Percentiles rank a stretch among this genome's conserved stretches.
Conservation (phyloP, 2,329 filamentous ascomycete genomes). For the Cladosporium sp. region DNA sequence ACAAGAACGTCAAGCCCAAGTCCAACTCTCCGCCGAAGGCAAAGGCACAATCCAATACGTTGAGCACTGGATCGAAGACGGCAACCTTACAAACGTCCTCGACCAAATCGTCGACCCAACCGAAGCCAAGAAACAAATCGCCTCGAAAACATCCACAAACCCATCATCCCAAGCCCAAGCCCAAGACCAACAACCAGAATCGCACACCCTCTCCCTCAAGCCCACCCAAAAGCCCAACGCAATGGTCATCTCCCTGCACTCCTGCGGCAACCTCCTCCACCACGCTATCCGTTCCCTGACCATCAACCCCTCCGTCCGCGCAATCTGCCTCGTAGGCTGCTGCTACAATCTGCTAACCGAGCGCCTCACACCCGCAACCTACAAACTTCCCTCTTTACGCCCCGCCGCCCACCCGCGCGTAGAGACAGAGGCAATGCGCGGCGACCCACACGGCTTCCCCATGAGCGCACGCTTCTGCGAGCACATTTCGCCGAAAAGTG, state of each 20-base stretch:
- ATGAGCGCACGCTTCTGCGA: slow-evolving; percentile 71
- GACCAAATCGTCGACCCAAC: slow-evolving; percentile 37
- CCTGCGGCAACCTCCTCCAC: slow-evolving; percentile 95
- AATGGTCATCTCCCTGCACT: slow-evolving; percentile 93
- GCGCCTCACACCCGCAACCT: slow-evolving; percentile 77
- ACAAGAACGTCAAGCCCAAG: slow-evolving; percentile 11
- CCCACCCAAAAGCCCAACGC: slow-evolving; percentile 37
- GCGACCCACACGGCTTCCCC: slow-evolving; percentile 88
- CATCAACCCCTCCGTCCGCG: slow-evolving; percentile 76
- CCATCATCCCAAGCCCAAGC: neutral
- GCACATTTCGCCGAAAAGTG: slow-evolving; percentile 33
- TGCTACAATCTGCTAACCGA: slow-evolving; percentile 97
- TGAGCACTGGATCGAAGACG: slow-evolving; percentile 67
- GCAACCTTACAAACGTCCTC: slow-evolving; percentile 66
- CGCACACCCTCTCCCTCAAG: slow-evolving; percentile 12
- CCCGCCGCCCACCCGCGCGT: slow-evolving; percentile 66
- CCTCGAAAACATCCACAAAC: slow-evolving; percentile 1
- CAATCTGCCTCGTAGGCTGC: slow-evolving; percentile 94
- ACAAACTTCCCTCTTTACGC: slow-evolving; percentile 74
- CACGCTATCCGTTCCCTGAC: slow-evolving; percentile 84
- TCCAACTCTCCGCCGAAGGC: slow-evolving; percentile 56
- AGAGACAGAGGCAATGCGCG: slow-evolving; percentile 49
- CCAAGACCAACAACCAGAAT: slow-evolving; percentile 18
- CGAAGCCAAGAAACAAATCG: slow-evolving; percentile 13
- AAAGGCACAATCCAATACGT: slow-evolving; percentile 73